Evolutionary conservation across 352 stramenopile species (phyloP).

Genomic region (Globisporangium takayamanum): DNA sequence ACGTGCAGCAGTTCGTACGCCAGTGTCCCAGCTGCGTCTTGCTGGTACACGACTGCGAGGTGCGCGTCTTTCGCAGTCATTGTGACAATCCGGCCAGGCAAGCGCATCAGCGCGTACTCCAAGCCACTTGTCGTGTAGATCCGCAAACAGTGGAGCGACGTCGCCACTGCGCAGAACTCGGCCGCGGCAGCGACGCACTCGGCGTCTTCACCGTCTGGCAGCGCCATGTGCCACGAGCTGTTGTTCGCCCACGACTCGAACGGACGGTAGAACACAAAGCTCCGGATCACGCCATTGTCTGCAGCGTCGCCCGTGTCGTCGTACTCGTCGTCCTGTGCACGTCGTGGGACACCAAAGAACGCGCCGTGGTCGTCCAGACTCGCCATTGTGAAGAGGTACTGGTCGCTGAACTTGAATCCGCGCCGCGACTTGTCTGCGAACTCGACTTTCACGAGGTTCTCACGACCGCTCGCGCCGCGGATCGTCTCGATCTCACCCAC

Average conservation of each 20-base stretch:
- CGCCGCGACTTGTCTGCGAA: constrained; percentile 77
- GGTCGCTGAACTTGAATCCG: constrained; percentile 83
- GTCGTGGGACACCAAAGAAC: constrained; percentile 61
- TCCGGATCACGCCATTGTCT: constrained; percentile 43
- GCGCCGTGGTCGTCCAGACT: constrained; percentile 66
- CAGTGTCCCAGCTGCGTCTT: constrained; percentile 39
- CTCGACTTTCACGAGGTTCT: constrained; percentile 76
- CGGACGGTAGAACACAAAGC: constrained; percentile 76
- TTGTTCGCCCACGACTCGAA: constrained; percentile 83
- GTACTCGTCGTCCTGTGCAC: constrained; percentile 58
- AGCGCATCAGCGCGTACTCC: constrained; percentile 48
- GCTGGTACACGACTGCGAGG: constrained; percentile 57
- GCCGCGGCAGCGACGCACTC: constrained; percentile 51
- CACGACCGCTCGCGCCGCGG: constrained; percentile 49
- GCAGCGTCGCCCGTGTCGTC: constrained; percentile 19
- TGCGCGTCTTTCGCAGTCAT: constrained; percentile 52
- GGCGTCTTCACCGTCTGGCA: constrained; percentile 67
- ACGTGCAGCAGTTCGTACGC: constrained; percentile 52
- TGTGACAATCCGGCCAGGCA: constrained; percentile 64
- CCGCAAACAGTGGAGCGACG: constrained; percentile 61
- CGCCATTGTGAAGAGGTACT: constrained; percentile 78
- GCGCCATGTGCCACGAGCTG: constrained; percentile 64
- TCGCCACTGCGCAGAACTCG: constrained; percentile 74
- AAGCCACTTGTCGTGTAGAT: constrained; percentile 70
- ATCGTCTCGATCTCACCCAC: constrained; percentile 78